Base-by-base conservation (phyloP, 1,284 basidiomycete genomes). In the Pseudozyma pruni region DNA sequence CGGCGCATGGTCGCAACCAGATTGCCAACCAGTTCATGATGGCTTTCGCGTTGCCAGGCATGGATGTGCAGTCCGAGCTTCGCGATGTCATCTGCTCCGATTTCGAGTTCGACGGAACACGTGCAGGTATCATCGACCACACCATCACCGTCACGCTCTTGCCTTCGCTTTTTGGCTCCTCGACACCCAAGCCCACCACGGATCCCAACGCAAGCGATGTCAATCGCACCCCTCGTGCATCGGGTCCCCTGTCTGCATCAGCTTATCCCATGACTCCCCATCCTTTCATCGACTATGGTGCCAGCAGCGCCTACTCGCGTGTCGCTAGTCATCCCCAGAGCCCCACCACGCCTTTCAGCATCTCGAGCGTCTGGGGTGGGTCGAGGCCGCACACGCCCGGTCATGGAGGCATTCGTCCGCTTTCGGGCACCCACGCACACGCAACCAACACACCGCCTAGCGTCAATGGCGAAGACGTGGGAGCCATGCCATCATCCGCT, bases 81-180 rank as follows among this genome's bases (percentile, higher is more conserved):
- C 72, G 78, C 31, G 81, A 82, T 47, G 78, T 82, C 46, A 81
- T 81, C 45, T 81, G 80, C 64, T 75, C 72, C 41, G 81, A 82
- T 49, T 82, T 82, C 54, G 79, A 81, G 46, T 82, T 82, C 43
- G 77, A 82, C 39, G 80, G 81, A 17, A 81, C 80, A 4, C 67
- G 81, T 7, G 79, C 81, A 13, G 81, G 81, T n/a, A 81, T 82
- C 66, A 81, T 82, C 43, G 80, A 82, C 58, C 81, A 82, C 33
- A 81, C 81, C 22, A 57, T 82, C 52, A 78, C 72, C 29, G 76
- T 82, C 55, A 76, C 75, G 4, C 57, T 82, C 34, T 55, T 82
- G 20, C 81, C 81, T 8, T 59, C 71, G 5, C 54, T 82, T 2
- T 79, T 81, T 37, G 75, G 79, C 25, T 61, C 66, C 0, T 41